Evolutionary conservation across 108 stramenopile species (phyloP).

Genomic region (Cylindrotheca fusiformis): DNA sequence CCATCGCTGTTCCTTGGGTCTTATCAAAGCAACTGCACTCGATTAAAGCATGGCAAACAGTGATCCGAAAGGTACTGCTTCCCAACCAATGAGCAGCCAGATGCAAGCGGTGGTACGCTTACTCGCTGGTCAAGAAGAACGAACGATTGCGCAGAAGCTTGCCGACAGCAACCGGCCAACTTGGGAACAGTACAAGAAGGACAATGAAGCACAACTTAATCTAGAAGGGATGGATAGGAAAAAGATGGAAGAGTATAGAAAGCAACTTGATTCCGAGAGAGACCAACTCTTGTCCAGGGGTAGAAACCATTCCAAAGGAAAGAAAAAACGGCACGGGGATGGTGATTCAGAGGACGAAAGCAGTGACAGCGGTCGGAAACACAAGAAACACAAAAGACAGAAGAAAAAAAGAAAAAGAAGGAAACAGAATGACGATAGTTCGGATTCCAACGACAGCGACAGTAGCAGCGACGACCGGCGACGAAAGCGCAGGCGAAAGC

Average conservation of each 20-base stretch:
- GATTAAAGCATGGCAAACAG: not conserved
- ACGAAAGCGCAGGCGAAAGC: slow-evolving; percentile 38
- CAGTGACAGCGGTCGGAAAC: slow-evolving; percentile 22
- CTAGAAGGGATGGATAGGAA: slow-evolving; percentile 79
- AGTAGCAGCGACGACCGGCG: slow-evolving; percentile 35
- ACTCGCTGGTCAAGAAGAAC: slow-evolving; percentile 86
- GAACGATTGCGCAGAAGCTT: slow-evolving; percentile 92
- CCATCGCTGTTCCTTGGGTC: too few relatives aligned
- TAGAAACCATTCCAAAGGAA: slow-evolving; percentile 47
- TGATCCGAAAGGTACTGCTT: not conserved
- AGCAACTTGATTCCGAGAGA: slow-evolving; percentile 87
- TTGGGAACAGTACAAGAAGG: slow-evolving; percentile 98
- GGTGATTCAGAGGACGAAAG: slow-evolving; percentile 12
- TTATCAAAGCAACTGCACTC: too few relatives aligned
- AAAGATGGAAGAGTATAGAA: slow-evolving; percentile 94
- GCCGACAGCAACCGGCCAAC: slow-evolving; percentile 94
- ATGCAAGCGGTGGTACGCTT: slow-evolving; percentile 96
- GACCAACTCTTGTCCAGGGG: slow-evolving; percentile 68
- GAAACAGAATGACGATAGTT: slow-evolving; percentile 23
- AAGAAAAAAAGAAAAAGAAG: slow-evolving; percentile 35
- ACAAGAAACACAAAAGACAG: slow-evolving; percentile 32
- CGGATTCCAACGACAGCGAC: slow-evolving; percentile 25
- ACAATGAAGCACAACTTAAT: slow-evolving; percentile 94
- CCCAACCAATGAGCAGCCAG: slow-evolving; percentile 60
- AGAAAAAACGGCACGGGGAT: slow-evolving; percentile 43